Percentiles rank a stretch among this genome's conserved stretches.
Evolutionary conservation across 306 rosid species (phyloP).

Genomic region (Crataegus laevigata): DNA sequence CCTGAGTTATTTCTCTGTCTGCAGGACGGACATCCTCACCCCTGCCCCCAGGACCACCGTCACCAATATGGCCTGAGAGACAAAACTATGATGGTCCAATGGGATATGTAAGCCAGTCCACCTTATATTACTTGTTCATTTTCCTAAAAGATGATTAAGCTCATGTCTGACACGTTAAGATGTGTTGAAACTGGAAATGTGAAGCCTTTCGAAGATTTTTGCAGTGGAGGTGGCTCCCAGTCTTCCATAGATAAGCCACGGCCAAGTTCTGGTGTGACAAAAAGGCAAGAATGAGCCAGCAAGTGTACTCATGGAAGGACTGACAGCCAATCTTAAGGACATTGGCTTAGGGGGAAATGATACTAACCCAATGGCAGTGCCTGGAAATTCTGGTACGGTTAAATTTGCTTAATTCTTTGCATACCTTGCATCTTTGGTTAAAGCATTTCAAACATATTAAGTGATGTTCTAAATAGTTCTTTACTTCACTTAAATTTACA

Average conservation of each 20-base stretch:
- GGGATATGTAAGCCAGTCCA: slow-evolving; percentile 36
- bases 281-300: slow-evolving; percentile 15
- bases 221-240: slow-evolving; percentile 34
- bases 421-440: background rate
- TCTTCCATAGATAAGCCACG: slow-evolving; percentile 37
- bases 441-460: slow-evolving; percentile 1
- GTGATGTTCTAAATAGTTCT: slow-evolving; percentile 1
- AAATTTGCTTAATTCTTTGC: slow-evolving; percentile 10
- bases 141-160: slow-evolving; percentile 1
- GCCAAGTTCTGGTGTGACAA: background rate
- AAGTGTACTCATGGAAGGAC: slow-evolving; percentile 25
- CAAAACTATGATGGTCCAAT: slow-evolving; percentile 28
- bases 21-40: slow-evolving; percentile 44
- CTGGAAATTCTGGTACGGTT: slow-evolving; percentile 48
- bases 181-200: slow-evolving; percentile 25
- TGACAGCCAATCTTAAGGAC: slow-evolving; percentile 30
- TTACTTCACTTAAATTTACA: slow-evolving; percentile 11
- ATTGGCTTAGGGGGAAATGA: slow-evolving; percentile 23
- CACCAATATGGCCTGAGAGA: slow-evolving; percentile 34
- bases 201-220: slow-evolving; percentile 54
- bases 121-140: slow-evolving; percentile 9
- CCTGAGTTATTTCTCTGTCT: slow-evolving; percentile 8
- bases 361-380: slow-evolving; percentile 31
- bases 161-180: slow-evolving; percentile 12
- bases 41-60: slow-evolving; percentile 51